Conservation (phyloP, 208 protist species). For the Porcisia deanei region DNA sequence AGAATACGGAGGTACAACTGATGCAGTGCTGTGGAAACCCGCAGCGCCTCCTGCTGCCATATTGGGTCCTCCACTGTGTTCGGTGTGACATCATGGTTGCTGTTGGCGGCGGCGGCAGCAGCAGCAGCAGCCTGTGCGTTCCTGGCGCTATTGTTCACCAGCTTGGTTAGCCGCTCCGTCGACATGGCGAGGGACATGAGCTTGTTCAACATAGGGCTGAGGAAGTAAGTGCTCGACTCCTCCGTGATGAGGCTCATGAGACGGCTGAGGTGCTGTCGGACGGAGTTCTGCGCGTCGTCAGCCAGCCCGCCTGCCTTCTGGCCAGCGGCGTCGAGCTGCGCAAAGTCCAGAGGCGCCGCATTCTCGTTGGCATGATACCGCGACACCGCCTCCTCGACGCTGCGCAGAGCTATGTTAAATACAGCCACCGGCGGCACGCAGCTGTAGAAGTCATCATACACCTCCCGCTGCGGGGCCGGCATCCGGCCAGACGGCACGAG, state of each 20-base stretch:
- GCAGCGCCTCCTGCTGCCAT: constrained; percentile 36
- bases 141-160: constrained; percentile 33
- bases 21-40: constrained; percentile 63
- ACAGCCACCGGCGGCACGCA: constrained; percentile 73
- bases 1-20: constrained; percentile 84
- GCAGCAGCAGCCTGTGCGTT: constrained; percentile 19
- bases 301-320: not conserved
- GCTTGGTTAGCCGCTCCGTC: constrained; percentile 54
- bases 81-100: constrained; percentile 23
- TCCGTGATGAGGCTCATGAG: constrained; percentile 77
- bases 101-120: constrained; percentile 11
- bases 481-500: constrained; percentile 91
- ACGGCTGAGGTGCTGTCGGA: constrained; percentile 54
- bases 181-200: constrained; percentile 57
- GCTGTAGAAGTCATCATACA: constrained; percentile 95
- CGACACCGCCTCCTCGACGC: constrained; percentile 70
- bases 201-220: constrained; percentile 62
- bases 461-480: constrained; percentile 77
- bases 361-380: constrained; percentile 51
- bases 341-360: constrained; percentile 48
- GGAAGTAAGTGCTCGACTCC: constrained; percentile 75
- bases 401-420: constrained; percentile 59
- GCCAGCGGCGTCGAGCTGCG: constrained; percentile 46
- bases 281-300: constrained; percentile 46
- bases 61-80: constrained; percentile 22